Evolutionary conservation across 495 filamentous ascomycete genomes (phyloP).

Genomic region (Cladorrhinum samala): DNA sequence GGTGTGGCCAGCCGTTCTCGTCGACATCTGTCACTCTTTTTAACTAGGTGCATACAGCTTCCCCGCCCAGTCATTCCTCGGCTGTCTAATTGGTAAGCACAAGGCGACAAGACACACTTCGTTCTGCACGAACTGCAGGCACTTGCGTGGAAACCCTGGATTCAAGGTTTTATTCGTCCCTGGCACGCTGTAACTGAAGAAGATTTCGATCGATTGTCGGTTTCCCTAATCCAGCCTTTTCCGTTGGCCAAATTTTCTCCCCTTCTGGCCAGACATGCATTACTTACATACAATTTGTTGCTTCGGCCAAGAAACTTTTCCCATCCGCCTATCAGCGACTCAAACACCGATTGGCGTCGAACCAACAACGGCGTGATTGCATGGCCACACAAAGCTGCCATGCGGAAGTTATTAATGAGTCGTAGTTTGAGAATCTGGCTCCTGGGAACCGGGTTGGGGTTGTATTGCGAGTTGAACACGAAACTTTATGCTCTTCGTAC

Average conservation of each 20-base stretch:
- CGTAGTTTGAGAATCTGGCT: background rate
- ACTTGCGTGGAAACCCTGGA: background rate
- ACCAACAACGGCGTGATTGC: conserved; percentile 1
- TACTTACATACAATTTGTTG: too few relatives aligned
- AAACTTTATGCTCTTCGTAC: background rate
- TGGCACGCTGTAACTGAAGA: background rate
- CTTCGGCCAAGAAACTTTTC: too few relatives aligned
- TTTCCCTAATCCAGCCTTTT: conserved; percentile 1
- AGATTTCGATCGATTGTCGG: background rate
- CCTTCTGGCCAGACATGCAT: too few relatives aligned
- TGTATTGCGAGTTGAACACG: background rate
- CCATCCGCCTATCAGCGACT: background rate
- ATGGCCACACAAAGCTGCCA: background rate
- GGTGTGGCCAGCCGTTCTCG: conserved; percentile 2
- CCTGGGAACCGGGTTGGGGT: background rate
- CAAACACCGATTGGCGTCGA: background rate
- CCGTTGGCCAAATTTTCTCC: too few relatives aligned
- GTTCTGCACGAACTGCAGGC: background rate
- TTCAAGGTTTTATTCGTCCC: conserved; percentile 1
- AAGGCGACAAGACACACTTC: background rate
- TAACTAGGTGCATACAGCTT: conserved; percentile 1
- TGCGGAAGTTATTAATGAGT: background rate
- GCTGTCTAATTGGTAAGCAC: background rate
- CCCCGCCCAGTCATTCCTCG: background rate
- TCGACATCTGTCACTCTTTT: background rate